These are phyloP conservation scores for Ganoderma resinaceum DNA, from an alignment of 1,284 basidiomycete genomes.

Conservation along the genomic window DNA sequence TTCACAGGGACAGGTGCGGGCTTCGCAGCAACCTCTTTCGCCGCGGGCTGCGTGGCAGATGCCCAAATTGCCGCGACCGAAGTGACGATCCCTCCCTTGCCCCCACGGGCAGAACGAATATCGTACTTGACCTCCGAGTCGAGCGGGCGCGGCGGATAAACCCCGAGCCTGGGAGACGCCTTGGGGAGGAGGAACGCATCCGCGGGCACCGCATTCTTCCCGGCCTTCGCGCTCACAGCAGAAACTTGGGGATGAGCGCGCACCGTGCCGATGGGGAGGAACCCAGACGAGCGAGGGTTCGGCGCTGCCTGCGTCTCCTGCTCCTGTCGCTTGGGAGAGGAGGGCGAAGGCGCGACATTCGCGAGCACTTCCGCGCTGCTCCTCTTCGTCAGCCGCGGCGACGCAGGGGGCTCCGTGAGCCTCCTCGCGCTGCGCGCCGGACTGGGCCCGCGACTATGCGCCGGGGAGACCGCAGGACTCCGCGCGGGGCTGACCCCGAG, in stretches of 20 bases:
- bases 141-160: constrained; percentile 43
- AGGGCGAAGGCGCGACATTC: neutral
- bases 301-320: constrained; percentile 49
- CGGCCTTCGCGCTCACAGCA: constrained; percentile 11
- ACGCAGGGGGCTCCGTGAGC: neutral
- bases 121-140: constrained; percentile 72
- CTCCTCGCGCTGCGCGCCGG: constrained; percentile 17
- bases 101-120: constrained; percentile 78
- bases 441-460: constrained; percentile 9
- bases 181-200: constrained; percentile 25
- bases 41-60: constrained; percentile 38
- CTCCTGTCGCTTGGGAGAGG: constrained; percentile 1
- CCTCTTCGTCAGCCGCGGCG: neutral
- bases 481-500: neutral
- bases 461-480: constrained; percentile 5
- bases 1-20: constrained; percentile 2
- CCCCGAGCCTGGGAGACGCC: constrained; percentile 31
- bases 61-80: constrained; percentile 80
- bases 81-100: constrained; percentile 77
- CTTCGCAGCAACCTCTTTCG: constrained; percentile 13
- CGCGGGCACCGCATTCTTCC: constrained; percentile 12
- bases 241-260: constrained; percentile 20
- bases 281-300: constrained; percentile 77
- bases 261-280: constrained; percentile 67
- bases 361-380: constrained; percentile 3